Evolutionary conservation across 2,329 filamentous ascomycete species (phyloP), one percentile per base, ranked within the genome.

Genomic region (Ophiostoma sp.): DNA sequence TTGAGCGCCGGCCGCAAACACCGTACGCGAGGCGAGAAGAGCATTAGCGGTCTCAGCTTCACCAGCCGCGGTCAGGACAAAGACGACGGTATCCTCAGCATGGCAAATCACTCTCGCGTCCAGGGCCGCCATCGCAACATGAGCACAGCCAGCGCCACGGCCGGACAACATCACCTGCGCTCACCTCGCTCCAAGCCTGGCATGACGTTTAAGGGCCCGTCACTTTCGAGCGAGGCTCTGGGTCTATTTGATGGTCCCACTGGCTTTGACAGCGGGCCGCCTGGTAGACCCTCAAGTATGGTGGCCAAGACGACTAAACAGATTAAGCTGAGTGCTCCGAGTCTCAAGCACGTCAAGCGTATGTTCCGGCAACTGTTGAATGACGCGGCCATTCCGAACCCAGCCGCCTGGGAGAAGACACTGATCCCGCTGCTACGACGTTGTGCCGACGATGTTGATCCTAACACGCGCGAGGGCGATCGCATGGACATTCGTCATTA

Each of bases 401-500:
- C 90, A 0, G 84, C 88, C 2, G 91, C 91, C 36, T 99, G 96
- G 96, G 93, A 98, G 79, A 95, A 91, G 77, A 94, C 95, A 0
- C 85, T 99, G 15, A 88, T 98, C 69, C 96, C 96, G 0, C 97
- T 99, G 70, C 86, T 99, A 25, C 85, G 98, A 28, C 92, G 92
- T 77, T 96, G 95, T 76, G 97, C 95, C 0, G 94, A 98, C 76
- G 96, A 98, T 79, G 95, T 99, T 3, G 92, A 97, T 75, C 96
- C 96, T 1, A 93, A 98, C 80, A 93, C 98, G 61, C 92, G 94
- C 73, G 89, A 90, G 72, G 95, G 94, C 36, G 96, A 99, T 80
- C 93, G 96, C 79, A 98, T 99, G 87, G 96, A 99, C 80, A 96
- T 99, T 74, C 89, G 96, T 3, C 95, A 98, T 80, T 99, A 98